Evolutionary conservation across 768 basidiomycete genomes (phyloP).

Genomic region (Lanmaoa pseudosensibilis): DNA sequence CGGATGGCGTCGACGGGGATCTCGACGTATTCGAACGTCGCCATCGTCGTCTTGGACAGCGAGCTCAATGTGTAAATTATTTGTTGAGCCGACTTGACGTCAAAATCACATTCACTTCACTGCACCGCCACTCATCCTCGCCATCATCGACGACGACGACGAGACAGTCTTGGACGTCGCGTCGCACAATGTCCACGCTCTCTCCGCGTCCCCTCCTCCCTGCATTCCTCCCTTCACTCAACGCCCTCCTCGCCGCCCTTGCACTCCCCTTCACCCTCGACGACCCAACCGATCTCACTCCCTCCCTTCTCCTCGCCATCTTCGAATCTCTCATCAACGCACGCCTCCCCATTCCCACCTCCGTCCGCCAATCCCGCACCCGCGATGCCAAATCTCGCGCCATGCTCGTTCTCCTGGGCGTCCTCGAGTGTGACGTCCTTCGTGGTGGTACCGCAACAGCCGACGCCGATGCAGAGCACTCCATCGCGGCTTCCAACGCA

Average conservation of each 20-base stretch:
- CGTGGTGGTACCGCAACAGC: constrained; percentile 42
- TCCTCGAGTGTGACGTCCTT: constrained; percentile 67
- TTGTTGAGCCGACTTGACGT: too few species aligned
- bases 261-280: constrained; percentile 47
- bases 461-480: constrained; percentile 1
- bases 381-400: constrained; percentile 50
- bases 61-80: not conserved
- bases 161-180: constrained; percentile 3
- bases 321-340: constrained; percentile 59
- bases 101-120: too few species aligned
- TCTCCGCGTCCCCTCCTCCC: constrained; percentile 15
- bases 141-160: constrained; percentile 4
- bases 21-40: constrained; percentile 42
- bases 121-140: constrained; percentile 14
- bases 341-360: constrained; percentile 48
- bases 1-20: constrained; percentile 41
- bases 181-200: constrained; percentile 11
- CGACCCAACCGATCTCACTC: constrained; percentile 64
- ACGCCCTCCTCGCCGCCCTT: constrained; percentile 46
- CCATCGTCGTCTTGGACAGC: constrained; percentile 18
- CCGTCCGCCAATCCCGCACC: constrained; percentile 39
- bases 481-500: constrained; percentile 24
- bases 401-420: constrained; percentile 75
- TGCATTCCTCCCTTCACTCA: constrained; percentile 35
- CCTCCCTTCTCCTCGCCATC: constrained; percentile 67